Evolutionary conservation across 2,329 filamentous ascomycete genomes (phyloP), one percentile per base, ranked within the genome.

Genomic region (Cordyceps tenuipes): DNA sequence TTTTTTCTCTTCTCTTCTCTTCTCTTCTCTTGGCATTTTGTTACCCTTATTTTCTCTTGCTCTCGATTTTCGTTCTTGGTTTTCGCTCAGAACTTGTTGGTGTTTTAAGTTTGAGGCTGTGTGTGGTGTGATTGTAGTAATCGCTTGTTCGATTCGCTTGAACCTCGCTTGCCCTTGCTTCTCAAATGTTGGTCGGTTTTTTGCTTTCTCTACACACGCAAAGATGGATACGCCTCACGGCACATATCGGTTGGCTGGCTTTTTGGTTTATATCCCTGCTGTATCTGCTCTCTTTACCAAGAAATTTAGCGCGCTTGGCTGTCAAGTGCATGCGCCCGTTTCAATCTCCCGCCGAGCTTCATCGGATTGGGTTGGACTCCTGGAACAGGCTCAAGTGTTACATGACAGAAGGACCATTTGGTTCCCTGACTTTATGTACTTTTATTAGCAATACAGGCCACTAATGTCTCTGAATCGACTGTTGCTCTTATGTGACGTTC

Each of bases 191-290:
- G 31, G 48, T 26, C 23, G 17, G 44, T 49, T 41, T 58, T 23
- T 31, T 1, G 26, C 9, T 13, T 47, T 68, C 64, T 66, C 65
- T 59, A 51, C 15, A 50, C 31, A 47, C 69, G 68, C 67, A 67
- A 73, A 73, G 71, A 73, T 66, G 70, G 70, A 68, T 68, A 69
- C 64, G 72, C 72, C 72, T 74, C 72, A 70, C 72, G 72, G 72
- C 72, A 71, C 55, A 57, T 53, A 53, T 59, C 48, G 57, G 57
- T 59, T 59, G 57, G 57, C 49, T 59, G 49, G 49, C 53, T 59
- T 52, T 54, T 21, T 59, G 46, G 7, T 46, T 59, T 48, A 19
- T 57, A 34, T 46, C 44, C 9, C 34, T 46, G 49, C 54, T 59
- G 53, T 59, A 49, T 49, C 57, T 52, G 55, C 23, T 50, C 44